phyloP scores from a whole-genome alignment of 768 basidiomycete genomes.

The Boletus huronensis region DNA sequence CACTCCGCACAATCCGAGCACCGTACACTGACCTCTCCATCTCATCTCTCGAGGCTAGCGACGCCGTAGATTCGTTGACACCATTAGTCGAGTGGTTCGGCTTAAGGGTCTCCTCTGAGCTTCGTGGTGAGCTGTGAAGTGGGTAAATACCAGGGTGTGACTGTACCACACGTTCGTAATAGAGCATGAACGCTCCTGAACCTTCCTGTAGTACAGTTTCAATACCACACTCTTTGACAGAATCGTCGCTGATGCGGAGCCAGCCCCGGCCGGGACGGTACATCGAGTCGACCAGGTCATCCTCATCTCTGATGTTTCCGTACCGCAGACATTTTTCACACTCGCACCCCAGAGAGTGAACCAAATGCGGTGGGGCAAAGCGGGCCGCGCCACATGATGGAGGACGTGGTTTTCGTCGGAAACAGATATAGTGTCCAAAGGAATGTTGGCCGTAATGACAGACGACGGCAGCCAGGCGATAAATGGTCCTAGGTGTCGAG shows the following conservation, averaged over 20 bases:
- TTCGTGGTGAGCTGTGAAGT: slow-evolving; percentile 37
- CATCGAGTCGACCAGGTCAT: slow-evolving; percentile 34
- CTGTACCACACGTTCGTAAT: slow-evolving; percentile 74
- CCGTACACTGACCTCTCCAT: slow-evolving; percentile 30
- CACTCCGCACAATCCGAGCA: slow-evolving; percentile 54
- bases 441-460: slow-evolving; percentile 92
- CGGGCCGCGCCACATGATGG: slow-evolving; percentile 37
- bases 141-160: slow-evolving; percentile 34
- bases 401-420: slow-evolving; percentile 73
- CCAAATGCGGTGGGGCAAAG: slow-evolving; percentile 37
- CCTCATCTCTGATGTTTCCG: slow-evolving; percentile 59
- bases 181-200: slow-evolving; percentile 83
- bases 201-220: slow-evolving; percentile 73
- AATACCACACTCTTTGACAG: slow-evolving; percentile 71
- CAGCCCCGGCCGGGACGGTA: slow-evolving; percentile 61
- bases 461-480: slow-evolving; percentile 81
- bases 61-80: slow-evolving; percentile 47
- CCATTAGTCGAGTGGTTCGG: slow-evolving; percentile 38
- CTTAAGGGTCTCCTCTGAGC: slow-evolving; percentile 65
- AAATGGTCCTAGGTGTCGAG: slow-evolving; percentile 61
- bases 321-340: slow-evolving; percentile 45
- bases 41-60: slow-evolving; percentile 34
- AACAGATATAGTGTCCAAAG: slow-evolving; percentile 94
- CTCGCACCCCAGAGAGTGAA: slow-evolving; percentile 43
- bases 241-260: slow-evolving; percentile 86